phyloP scores from a whole-genome alignment of 441 rosid species.

The Mallotus japonicus region DNA sequence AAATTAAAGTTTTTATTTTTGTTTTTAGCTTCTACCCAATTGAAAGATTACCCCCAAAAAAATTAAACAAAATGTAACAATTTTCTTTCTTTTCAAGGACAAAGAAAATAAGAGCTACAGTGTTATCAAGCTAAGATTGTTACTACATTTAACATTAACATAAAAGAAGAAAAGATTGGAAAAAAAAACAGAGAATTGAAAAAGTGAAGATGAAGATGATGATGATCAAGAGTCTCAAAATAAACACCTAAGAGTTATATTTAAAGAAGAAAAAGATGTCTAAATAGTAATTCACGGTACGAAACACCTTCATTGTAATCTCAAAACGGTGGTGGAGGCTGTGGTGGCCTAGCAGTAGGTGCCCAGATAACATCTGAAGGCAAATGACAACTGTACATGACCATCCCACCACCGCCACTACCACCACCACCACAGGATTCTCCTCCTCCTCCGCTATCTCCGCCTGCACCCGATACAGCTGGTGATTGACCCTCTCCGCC shows the following conservation, averaged over 20 bases:
- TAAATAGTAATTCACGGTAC: conserved; percentile 1
- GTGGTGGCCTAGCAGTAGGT: conserved; percentile 68
- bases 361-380: conserved; percentile 76
- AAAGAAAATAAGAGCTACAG: background rate
- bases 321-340: conserved; percentile 45
- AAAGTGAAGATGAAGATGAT: background rate
- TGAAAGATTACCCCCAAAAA: too few relatives aligned
- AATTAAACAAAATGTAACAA: background rate
- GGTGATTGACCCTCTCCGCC: conserved; percentile 54
- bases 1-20: too few relatives aligned
- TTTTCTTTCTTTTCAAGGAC: background rate
- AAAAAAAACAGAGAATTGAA: background rate
- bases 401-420: conserved; percentile 47
- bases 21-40: too few relatives aligned
- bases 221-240: background rate
- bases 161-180: too few relatives aligned
- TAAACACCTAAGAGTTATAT: background rate
- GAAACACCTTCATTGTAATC: background rate
- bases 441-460: conserved; percentile 40
- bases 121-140: background rate
- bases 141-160: background rate
- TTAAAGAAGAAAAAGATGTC: background rate
- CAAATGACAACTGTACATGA: conserved; percentile 63
- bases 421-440: conserved; percentile 43
- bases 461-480: conserved; percentile 53